Conservation (phyloP, 441 rosid genomes). For the Erodium moschatum region DNA sequence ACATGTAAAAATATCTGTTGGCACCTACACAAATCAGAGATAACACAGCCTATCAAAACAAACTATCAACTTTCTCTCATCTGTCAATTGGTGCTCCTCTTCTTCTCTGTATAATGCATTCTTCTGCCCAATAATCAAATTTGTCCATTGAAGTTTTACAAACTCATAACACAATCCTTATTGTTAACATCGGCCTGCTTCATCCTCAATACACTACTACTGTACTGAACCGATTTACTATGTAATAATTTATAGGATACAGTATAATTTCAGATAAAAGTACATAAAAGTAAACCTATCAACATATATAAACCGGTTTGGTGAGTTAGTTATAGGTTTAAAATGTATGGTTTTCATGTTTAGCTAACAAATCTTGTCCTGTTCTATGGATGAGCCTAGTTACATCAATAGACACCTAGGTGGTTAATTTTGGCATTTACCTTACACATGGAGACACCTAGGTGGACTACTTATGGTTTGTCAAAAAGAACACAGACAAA, state of each 20-base stretch:
- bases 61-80: neutral
- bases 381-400: neutral
- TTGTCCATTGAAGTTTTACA: neutral
- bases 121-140: neutral
- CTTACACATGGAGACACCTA: neutral
- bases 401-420: too few species aligned
- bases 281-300: neutral
- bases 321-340: neutral
- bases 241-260: neutral
- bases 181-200: neutral
- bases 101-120: neutral
- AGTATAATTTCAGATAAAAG: neutral
- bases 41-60: constrained; percentile 16
- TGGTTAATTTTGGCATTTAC: neutral
- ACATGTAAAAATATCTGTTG: constrained; percentile 75
- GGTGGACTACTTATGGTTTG: neutral
- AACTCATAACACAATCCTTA: constrained; percentile 1
- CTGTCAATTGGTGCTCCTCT: neutral
- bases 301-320: neutral
- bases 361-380: neutral
- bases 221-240: neutral
- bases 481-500: neutral
- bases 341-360: neutral
- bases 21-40: constrained; percentile 44
- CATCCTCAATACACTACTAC: neutral